phyloP scores from a whole-genome alignment of 2,329 filamentous ascomycete genomes.

The Colletotrichum sp. region DNA sequence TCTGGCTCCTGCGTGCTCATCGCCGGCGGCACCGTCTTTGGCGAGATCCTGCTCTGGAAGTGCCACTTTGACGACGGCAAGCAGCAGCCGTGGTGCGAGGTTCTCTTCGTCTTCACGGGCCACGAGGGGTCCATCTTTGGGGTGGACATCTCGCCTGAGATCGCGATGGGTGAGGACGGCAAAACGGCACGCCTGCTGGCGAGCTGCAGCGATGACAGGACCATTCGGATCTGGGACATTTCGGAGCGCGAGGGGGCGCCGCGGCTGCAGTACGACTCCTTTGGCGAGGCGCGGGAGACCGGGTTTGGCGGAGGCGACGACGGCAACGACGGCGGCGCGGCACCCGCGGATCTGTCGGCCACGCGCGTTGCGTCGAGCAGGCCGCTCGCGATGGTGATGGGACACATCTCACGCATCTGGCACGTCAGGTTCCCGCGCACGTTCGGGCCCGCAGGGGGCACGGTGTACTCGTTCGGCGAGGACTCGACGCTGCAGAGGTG shows the following conservation, averaged over 20 bases:
- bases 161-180: constrained; percentile 41
- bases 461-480: constrained; percentile 82
- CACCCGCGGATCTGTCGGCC: constrained; percentile 23
- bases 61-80: constrained; percentile 46
- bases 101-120: constrained; percentile 62
- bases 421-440: constrained; percentile 69
- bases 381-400: constrained; percentile 77
- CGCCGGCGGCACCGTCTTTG: constrained; percentile 91
- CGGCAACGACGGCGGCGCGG: constrained; percentile 25
- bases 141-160: constrained; percentile 73
- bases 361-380: constrained; percentile 34
- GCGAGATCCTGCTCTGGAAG: constrained; percentile 91
- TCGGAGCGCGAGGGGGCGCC: constrained; percentile 48
- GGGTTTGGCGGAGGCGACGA: constrained; percentile 58
- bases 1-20: constrained; percentile 68
- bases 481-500: constrained; percentile 81
- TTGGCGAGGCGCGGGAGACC: constrained; percentile 57
- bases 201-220: constrained; percentile 95
- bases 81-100: constrained; percentile 35
- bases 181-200: constrained; percentile 69
- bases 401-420: constrained; percentile 91
- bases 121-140: constrained; percentile 97
- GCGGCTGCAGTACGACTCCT: constrained; percentile 27
- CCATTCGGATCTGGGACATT: constrained; percentile 87
- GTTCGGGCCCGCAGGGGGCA: constrained; percentile 35